These are phyloP conservation scores for Amaranthus tricolor DNA, from an alignment of 179 eudicot species.

Conservation along the genomic window DNA sequence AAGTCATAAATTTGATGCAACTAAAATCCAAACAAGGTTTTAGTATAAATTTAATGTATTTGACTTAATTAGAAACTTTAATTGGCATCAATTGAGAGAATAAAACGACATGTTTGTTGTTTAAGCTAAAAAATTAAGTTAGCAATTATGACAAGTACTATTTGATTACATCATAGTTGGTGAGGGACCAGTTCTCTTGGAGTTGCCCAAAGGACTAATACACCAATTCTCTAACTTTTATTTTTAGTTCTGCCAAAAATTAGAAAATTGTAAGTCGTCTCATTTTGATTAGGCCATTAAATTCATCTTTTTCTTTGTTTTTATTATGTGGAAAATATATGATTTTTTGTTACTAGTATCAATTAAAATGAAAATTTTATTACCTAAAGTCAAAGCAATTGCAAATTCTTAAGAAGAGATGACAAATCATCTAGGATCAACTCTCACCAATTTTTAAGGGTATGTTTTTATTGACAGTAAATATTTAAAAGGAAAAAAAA, in stretches of 20 bases:
- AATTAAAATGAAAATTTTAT: neutral
- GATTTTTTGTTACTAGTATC: neutral
- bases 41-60: neutral
- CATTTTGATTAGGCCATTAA: neutral
- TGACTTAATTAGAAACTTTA: neutral
- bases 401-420: too few species aligned
- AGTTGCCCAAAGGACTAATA: conserved; percentile 11
- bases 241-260: neutral
- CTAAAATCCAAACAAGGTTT: too few species aligned
- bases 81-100: neutral
- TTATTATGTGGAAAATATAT: neutral
- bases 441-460: too few species aligned
- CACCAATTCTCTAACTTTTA: neutral
- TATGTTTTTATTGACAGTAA: too few species aligned
- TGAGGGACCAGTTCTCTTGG: conserved; percentile 16
- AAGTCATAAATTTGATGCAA: too few species aligned
- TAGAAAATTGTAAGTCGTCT: neutral
- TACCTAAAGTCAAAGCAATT: too few species aligned
- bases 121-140: neutral
- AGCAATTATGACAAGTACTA: neutral
- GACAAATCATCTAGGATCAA: too few species aligned
- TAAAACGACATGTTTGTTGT: neutral
- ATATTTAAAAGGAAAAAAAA: too few species aligned
- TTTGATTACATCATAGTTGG: conserved; percentile 8
- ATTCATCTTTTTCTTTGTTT: neutral